A percentile compares a stretch with the other conserved stretches of the same genome.
These are phyloP conservation scores for Lentinula sp. DNA, from an alignment of 768 basidiomycete species.

Conservation along the genomic window DNA sequence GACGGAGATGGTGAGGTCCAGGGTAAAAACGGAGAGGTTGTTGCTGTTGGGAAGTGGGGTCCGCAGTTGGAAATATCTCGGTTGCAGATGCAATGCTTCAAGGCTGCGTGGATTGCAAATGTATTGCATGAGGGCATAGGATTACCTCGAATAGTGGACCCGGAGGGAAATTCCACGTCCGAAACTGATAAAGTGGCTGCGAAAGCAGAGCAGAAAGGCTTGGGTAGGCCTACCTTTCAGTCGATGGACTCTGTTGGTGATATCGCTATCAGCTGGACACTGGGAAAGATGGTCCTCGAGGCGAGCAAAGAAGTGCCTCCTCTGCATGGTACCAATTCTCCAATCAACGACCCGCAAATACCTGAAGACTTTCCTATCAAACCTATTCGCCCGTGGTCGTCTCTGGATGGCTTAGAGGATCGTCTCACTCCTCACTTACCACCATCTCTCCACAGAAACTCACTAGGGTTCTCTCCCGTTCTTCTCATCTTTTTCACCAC, in stretches of 20 bases:
- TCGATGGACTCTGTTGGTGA: conserved; percentile 87
- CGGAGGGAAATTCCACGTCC: conserved; percentile 67
- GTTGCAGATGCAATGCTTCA: conserved; percentile 98
- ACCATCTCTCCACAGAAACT: conserved; percentile 49
- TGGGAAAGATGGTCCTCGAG: conserved; percentile 98
- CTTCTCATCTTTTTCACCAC: conserved; percentile 51
- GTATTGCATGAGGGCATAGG: conserved; percentile 95
- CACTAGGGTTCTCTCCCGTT: conserved; percentile 70
- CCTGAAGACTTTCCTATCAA: conserved; percentile 51
- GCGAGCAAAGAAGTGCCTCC: conserved; percentile 81
- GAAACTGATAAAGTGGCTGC: conserved; percentile 63
- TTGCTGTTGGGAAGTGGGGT: conserved; percentile 66
- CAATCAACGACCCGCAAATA: conserved; percentile 67
- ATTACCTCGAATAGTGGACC: conserved; percentile 85
- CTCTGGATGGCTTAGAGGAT: conserved; percentile 54
- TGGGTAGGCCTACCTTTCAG: conserved; percentile 84
- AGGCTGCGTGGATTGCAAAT: conserved; percentile 97
- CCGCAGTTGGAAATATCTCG: conserved; percentile 75
- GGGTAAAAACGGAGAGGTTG: conserved; percentile 44
- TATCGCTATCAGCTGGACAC: conserved; percentile 95
- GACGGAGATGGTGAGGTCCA: conserved; percentile 65
- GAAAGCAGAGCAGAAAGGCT: conserved; percentile 77
- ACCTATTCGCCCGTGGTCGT: conserved; percentile 54
- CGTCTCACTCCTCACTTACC: conserved; percentile 64
- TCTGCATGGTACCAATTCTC: conserved; percentile 35